Base-by-base conservation (phyloP, 306 rosid species). In the Carpinus viminea region DNA sequence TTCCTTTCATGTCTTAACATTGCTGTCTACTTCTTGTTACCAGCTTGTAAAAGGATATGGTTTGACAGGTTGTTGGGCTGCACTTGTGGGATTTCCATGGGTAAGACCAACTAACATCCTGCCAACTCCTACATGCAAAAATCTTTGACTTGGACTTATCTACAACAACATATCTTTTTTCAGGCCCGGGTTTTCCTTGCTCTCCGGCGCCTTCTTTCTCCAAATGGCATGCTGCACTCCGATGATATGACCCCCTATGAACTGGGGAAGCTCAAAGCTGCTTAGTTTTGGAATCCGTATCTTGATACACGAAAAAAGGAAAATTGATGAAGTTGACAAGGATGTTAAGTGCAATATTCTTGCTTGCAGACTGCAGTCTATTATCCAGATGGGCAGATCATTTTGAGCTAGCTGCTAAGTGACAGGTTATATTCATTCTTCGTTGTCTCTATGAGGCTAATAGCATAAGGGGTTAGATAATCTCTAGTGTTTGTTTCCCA, bases 81-180 rank as follows among this genome's bases (percentile, higher is more conserved):
- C 97, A 48, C 90, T 94, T 8, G 91, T 86, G 4, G 82, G 86
- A 87, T 94, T 92, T 80, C 97, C 92, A 81, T 91, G 98, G 98
- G 98, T 94, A 85, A 91, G 92, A 57, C 53, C 72, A 70, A 53
- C 48, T 73, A 70, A 7, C 78, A 71, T 85, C 76, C 36, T 34
- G 45, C 64, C 31, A 56, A 70, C 76, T 68, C 53, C 76, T 51
- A 12, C 70, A 56, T 73, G 41, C n/a, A 80, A 72, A 73, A 60
- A 51, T 69, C 60, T 18, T 62, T 34, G 74, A 54, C 68, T 78
- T 3, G 53, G 73, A 79, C 52, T 72, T 62, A 66, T 80, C 57
- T 80, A 45, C 79, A 71, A 50, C 3, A 72, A 51, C 31, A 48
- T 16, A 70, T 75, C 46, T 81, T 80, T 66, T 83, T 34, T 68